These are phyloP conservation scores for Viola odorata DNA, from an alignment of 345 rosid species.

Conservation along the genomic window DNA sequence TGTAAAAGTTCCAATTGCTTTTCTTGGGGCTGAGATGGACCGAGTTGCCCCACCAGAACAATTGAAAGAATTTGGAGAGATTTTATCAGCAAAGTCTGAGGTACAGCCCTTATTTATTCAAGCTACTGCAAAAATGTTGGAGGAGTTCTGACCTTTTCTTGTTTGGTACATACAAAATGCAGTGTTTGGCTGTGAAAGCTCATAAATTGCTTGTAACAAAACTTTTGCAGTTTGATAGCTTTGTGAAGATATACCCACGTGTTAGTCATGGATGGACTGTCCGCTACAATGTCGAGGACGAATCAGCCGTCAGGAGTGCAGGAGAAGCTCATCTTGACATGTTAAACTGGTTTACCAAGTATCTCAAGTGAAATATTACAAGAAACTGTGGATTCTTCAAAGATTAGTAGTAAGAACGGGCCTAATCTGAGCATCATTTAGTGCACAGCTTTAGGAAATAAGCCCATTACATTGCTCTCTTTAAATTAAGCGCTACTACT, in stretches of 20 bases:
- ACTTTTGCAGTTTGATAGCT: conserved; percentile 15
- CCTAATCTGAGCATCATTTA: no score
- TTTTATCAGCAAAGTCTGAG: conserved; percentile 6
- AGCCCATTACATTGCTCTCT: no score
- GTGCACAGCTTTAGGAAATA: no score
- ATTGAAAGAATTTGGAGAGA: conserved; percentile 11
- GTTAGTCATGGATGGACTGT: conserved; percentile 21
- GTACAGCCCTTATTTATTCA: neutral
- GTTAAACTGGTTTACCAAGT: conserved; percentile 9
- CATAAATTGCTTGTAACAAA: neutral
- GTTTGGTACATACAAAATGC: neutral
- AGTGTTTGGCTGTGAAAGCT: neutral
- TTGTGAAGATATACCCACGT: conserved; percentile 15
- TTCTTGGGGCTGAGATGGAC: conserved; percentile 17
- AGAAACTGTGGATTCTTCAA: no score
- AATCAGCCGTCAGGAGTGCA: conserved; percentile 16
- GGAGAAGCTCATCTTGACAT: conserved; percentile 16
- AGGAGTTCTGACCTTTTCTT: no score
- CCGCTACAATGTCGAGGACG: conserved; percentile 13
- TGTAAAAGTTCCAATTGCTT: conserved; percentile 12
- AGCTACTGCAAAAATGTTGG: no score
- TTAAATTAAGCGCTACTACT: no score
- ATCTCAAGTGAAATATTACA: conserved; percentile 11
- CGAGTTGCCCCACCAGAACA: conserved; percentile 4
- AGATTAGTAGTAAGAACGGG: no score